phyloP scores from a whole-genome alignment of 2,329 filamentous ascomycete genomes.

The Claviceps paspali region DNA sequence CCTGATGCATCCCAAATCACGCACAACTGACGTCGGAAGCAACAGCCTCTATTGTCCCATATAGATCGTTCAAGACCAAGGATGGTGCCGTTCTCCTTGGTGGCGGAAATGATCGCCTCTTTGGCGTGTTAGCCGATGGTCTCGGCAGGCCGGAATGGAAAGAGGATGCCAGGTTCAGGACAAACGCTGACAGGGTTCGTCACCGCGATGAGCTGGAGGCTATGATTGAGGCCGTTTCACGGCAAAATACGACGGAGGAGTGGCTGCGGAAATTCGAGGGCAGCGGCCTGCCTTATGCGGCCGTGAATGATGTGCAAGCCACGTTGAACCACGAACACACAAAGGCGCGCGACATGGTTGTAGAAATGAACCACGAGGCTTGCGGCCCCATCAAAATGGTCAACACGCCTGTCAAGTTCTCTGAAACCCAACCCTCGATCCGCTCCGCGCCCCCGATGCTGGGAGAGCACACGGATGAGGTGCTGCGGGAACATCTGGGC shows the following conservation, averaged over 20 bases:
- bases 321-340: conserved; percentile 78
- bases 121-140: conserved; percentile 46
- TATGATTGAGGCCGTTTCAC: conserved; percentile 62
- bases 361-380: conserved; percentile 65
- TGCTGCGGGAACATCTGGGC: conserved; percentile 49
- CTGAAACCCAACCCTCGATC: conserved; percentile 61
- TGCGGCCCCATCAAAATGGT: conserved; percentile 83
- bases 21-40: too few relatives aligned
- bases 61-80: conserved; percentile 65
- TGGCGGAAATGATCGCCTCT: conserved; percentile 58
- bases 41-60: conserved; percentile 87
- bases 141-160: conserved; percentile 45
- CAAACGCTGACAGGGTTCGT: conserved; percentile 48
- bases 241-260: conserved; percentile 65
- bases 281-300: conserved; percentile 82
- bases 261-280: conserved; percentile 81
- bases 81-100: conserved; percentile 58
- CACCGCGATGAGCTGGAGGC: conserved; percentile 65
- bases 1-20: too few relatives aligned
- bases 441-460: conserved; percentile 68
- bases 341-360: conserved; percentile 74
- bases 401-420: conserved; percentile 91
- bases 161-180: conserved; percentile 39
- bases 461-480: conserved; percentile 73
- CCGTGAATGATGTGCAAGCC: conserved; percentile 81